Conservation (phyloP, 2,329 filamentous ascomycete genomes). For the Trichophyton benhamiae region DNA sequence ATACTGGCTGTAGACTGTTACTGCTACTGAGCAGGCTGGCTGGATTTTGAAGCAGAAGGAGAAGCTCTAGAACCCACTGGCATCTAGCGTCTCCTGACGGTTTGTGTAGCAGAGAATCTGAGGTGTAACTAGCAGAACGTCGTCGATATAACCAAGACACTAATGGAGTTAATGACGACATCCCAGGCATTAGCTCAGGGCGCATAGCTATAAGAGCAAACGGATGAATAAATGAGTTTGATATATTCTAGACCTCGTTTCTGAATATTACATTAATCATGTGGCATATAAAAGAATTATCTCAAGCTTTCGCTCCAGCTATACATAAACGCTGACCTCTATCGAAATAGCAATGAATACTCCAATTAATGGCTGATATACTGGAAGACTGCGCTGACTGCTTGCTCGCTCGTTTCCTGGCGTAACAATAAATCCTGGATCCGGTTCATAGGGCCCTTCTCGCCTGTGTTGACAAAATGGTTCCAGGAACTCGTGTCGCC, state of each 20-base stretch:
- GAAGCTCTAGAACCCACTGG: neutral
- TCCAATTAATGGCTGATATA: slow-evolving; percentile 73
- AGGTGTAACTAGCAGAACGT: neutral
- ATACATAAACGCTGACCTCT: neutral
- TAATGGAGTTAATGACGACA: neutral
- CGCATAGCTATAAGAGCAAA: neutral
- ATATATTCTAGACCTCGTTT: neutral
- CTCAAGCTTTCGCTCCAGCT: neutral
- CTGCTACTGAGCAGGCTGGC: neutral
- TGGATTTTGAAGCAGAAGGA: neutral
- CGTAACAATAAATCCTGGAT: slow-evolving; percentile 87
- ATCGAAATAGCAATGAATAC: neutral
- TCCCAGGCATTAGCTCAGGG: neutral
- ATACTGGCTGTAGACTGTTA: neutral
- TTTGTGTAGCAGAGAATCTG: neutral
- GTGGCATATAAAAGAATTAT: neutral
- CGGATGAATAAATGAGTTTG: neutral
- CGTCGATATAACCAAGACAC: neutral
- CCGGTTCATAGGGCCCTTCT: slow-evolving; percentile 52
- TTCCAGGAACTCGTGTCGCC: slow-evolving; percentile 99
- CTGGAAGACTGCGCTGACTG: slow-evolving; percentile 92
- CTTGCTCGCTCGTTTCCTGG: slow-evolving; percentile 65
- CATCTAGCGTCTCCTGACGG: neutral
- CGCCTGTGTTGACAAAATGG: slow-evolving; percentile 73
- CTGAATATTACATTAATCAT: neutral